Conservation (phyloP, 345 rosid genomes). For the Moringa oleifera region DNA sequence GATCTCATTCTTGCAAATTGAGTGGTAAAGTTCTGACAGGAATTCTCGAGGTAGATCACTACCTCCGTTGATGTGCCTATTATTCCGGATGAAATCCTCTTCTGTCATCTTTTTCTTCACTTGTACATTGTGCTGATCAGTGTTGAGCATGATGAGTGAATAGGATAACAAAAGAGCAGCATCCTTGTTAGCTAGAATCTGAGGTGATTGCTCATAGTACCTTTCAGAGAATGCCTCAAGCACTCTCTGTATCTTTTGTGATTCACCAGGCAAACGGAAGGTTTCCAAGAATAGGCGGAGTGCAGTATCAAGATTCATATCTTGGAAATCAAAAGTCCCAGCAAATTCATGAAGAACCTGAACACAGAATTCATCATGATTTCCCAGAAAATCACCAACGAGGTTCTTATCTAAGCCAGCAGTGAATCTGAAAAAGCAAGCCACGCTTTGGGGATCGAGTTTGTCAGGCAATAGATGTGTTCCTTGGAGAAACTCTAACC, state of each 20-base stretch:
- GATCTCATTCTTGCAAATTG: conserved; percentile 95
- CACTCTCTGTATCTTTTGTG: conserved; percentile 96
- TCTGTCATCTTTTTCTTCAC: conserved; percentile 99
- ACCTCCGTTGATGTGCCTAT: conserved; percentile 93
- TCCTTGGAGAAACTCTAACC: conserved; percentile 97
- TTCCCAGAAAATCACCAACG: conserved; percentile 96
- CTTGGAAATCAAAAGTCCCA: conserved; percentile 95
- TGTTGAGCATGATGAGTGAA: conserved; percentile 95
- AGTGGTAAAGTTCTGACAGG: conserved; percentile 74
- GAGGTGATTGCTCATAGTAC: conserved; percentile 92
- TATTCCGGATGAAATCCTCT: conserved; percentile 93
- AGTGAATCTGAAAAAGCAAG: conserved; percentile 96
- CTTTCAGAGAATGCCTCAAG: conserved; percentile 98
- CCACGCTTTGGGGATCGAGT: conserved; percentile 99
- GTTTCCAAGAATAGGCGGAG: conserved; percentile 89
- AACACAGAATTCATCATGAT: conserved; percentile 96
- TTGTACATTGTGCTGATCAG: conserved; percentile 95
- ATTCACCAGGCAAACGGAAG: conserved; percentile 94
- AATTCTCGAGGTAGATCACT: conserved; percentile 83
- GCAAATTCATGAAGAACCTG: conserved; percentile 99
- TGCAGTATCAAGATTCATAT: conserved; percentile 95
- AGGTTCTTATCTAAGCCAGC: conserved; percentile 98
- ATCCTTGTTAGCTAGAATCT: conserved; percentile 88
- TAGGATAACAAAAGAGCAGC: conserved; percentile 92
- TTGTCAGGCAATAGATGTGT: conserved; percentile 96